Conservation (phyloP, 1,284 basidiomycete genomes). For the Flammula alnicola region DNA sequence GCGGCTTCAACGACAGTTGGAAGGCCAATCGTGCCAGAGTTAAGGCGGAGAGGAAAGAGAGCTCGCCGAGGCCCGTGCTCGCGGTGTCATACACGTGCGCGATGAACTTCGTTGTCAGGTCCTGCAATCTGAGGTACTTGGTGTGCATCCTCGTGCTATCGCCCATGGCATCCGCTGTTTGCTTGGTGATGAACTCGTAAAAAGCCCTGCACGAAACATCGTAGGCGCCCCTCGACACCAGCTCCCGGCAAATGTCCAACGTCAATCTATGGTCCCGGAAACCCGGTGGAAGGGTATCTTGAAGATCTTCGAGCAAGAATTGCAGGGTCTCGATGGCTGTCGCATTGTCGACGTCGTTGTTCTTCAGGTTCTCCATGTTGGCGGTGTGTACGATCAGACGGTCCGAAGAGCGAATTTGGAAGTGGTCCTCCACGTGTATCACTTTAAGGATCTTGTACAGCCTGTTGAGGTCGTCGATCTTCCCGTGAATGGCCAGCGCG, state of each 20-base stretch:
- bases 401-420: conserved; percentile 36
- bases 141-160: not conserved
- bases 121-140: too few relatives aligned
- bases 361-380: conserved; percentile 40
- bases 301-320: conserved; percentile 21
- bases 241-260: conserved; percentile 26
- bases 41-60: conserved; percentile 21
- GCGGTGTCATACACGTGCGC: conserved; percentile 17
- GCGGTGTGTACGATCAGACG: conserved; percentile 23
- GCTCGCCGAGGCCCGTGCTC: conserved; percentile 10
- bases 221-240: conserved; percentile 28
- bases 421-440: conserved; percentile 38
- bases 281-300: not conserved
- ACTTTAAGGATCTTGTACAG: conserved; percentile 47
- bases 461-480: conserved; percentile 59
- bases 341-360: conserved; percentile 9
- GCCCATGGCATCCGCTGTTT: not conserved
- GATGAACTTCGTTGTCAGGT: conserved; percentile 13
- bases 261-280: conserved; percentile 16
- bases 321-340: conserved; percentile 19
- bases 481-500: conserved; percentile 49
- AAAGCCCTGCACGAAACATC: conserved; percentile 11
- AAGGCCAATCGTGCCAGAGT: conserved; percentile 19
- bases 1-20: conserved; percentile 17
- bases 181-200: conserved; percentile 7